These are phyloP conservation scores for Gonapodya prolifera DNA, from an alignment of 192 early-diverging fungal species.

Conservation along the genomic window DNA sequence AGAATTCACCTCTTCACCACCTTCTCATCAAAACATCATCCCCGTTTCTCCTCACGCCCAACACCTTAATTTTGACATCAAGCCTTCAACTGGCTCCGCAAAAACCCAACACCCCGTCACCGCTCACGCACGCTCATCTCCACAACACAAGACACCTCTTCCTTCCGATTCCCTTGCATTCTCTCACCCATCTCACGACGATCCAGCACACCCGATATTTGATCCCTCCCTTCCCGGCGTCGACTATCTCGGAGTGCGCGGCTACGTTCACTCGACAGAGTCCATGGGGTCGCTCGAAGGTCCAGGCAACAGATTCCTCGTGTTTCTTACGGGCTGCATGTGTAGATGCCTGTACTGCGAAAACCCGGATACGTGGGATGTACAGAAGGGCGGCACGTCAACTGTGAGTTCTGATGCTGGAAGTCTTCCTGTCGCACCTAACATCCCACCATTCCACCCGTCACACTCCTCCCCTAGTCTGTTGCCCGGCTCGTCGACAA, in stretches of 20 bases:
- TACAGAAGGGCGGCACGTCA: slow-evolving; percentile 6
- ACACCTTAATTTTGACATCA: not conserved
- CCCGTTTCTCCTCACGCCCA: not conserved
- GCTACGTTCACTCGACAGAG: slow-evolving; percentile 17
- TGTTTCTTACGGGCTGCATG: slow-evolving; percentile 12
- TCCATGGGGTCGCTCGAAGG: slow-evolving; percentile 14
- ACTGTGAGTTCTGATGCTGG: not conserved
- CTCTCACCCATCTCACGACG: not conserved
- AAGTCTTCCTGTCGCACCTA: not conserved
- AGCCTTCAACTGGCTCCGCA: no score
- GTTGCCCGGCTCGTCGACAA: slow-evolving; percentile 8
- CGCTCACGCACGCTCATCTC: slow-evolving; percentile 7
- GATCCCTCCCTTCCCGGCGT: not conserved
- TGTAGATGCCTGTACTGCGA: slow-evolving; percentile 13
- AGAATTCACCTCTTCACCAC: not conserved
- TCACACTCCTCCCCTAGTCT: not conserved
- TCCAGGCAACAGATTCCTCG: slow-evolving; percentile 14
- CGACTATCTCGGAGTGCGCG: slow-evolving; percentile 8
- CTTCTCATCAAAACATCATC: not conserved
- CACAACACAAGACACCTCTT: slow-evolving; percentile 4
- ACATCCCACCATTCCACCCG: not conserved
- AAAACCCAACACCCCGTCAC: no score
- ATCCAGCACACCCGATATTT: not conserved
- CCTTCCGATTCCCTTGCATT: slow-evolving; percentile 11
- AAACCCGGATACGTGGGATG: slow-evolving; percentile 16